A percentile compares a stretch with the other conserved stretches of the same genome.
These are phyloP conservation scores for Friedmanniomyces endolithicus DNA, from an alignment of 495 filamentous ascomycete genomes.

Conservation along the genomic window DNA sequence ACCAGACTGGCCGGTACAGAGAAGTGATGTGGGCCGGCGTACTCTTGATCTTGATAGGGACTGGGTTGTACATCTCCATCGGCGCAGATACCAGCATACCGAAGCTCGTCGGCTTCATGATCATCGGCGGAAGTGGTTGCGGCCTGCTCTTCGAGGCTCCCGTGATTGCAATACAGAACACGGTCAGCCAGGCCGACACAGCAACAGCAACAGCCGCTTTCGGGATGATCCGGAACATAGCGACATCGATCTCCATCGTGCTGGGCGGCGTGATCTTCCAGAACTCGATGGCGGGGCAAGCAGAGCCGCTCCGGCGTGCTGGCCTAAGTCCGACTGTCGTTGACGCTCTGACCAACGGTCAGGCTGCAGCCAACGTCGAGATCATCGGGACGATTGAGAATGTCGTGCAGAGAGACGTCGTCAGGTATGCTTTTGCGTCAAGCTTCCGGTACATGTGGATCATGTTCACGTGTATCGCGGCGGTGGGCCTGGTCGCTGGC, in stretches of 20 bases:
- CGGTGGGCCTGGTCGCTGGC: constrained; percentile 38
- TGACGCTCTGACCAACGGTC: constrained; percentile 34
- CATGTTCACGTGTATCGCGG: constrained; percentile 43
- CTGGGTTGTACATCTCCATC: constrained; percentile 42
- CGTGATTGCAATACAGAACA: constrained; percentile 27
- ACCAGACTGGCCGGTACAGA: constrained; percentile 47
- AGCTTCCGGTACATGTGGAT: constrained; percentile 53
- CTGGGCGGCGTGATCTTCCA: constrained; percentile 35
- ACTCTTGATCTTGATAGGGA: constrained; percentile 37
- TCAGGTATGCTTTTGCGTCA: constrained; percentile 45
- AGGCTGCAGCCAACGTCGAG: constrained; percentile 42
- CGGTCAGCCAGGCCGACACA: constrained; percentile 24
- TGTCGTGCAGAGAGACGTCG: constrained; percentile 33
- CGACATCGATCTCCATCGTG: constrained; percentile 25
- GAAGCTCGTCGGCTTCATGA: constrained; percentile 32
- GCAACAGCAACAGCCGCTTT: constrained; percentile 29
- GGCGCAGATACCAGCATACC: constrained; percentile 30
- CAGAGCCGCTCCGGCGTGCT: constrained; percentile 31
- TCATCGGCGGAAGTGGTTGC: constrained; percentile 26
- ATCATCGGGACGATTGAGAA: constrained; percentile 36
- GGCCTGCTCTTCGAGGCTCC: constrained; percentile 29
- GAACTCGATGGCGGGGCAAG: constrained; percentile 42
- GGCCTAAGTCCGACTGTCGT: constrained; percentile 35
- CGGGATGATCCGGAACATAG: constrained; percentile 25
- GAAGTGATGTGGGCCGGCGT: constrained; percentile 43